A percentile compares a stretch with the other conserved stretches of the same genome.
Evolutionary conservation across 2,329 filamentous ascomycete genomes (phyloP).

Genomic region (Sporothrix dimorphospora): DNA sequence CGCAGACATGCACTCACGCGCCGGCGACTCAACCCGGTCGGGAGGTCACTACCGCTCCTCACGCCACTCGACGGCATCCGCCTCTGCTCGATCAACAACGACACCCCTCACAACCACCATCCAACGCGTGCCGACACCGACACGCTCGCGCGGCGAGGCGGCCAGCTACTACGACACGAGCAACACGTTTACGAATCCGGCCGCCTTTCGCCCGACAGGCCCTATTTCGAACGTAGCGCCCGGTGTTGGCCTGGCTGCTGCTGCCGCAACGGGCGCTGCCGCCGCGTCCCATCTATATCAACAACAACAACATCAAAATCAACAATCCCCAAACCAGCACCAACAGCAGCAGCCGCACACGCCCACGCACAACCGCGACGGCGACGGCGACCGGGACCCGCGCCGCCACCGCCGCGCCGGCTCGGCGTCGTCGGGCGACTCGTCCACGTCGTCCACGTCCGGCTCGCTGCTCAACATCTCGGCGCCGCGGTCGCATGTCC

Average conservation of each 20-base stretch:
- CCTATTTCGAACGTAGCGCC: conserved; percentile 28
- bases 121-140: background rate
- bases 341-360: conserved; percentile 2
- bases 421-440: conserved; percentile 39
- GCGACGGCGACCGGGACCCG: background rate
- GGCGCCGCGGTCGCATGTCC: conserved; percentile 37
- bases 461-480: conserved; percentile 43
- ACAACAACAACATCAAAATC: conserved; percentile 21
- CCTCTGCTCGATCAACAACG: background rate
- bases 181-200: conserved; percentile 20
- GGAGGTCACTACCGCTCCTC: background rate
- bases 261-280: background rate
- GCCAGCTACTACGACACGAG: conserved; percentile 29
- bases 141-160: conserved; percentile 25
- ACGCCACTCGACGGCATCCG: background rate
- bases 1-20: background rate
- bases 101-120: background rate
- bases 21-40: conserved; percentile 9
- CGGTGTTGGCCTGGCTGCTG: background rate
- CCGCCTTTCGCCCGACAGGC: conserved; percentile 22
- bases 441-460: conserved; percentile 41
- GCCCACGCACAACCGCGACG: conserved; percentile 12
- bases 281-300: conserved; percentile 34
- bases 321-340: conserved; percentile 8
- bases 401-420: conserved; percentile 31